phyloP scores from a whole-genome alignment of 805 yeast species.

The Kuraishia floccosa region DNA sequence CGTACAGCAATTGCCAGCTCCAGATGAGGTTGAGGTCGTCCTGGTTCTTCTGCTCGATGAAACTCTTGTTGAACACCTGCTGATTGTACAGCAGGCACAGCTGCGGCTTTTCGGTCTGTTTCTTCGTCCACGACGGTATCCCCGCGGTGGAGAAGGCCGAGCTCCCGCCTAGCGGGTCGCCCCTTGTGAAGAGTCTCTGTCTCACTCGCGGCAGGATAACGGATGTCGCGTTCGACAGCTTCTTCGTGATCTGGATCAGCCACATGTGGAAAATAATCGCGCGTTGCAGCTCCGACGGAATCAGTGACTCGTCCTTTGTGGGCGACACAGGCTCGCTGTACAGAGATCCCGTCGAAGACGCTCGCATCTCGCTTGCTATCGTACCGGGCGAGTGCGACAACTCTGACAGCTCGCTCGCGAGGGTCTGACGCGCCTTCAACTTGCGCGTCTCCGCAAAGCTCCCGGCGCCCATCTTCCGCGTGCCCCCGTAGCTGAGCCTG shows the following conservation, averaged over 20 bases:
- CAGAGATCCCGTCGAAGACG: too few species aligned
- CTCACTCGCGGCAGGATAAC: conserved; percentile 2
- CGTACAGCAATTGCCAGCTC: conserved; percentile 20
- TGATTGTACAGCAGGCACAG: conserved; percentile 2
- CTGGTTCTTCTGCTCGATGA: neutral
- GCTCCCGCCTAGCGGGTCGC: neutral
- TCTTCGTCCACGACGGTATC: neutral
- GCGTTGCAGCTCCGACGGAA: conserved; percentile 11
- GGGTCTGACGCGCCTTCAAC: too few species aligned
- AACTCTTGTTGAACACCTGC: neutral
- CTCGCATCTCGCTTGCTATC: too few species aligned
- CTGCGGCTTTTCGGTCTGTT: conserved; percentile 3
- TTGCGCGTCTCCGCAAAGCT: too few species aligned
- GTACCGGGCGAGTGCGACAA: too few species aligned
- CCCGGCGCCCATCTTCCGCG: too few species aligned
- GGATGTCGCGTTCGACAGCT: conserved; percentile 9
- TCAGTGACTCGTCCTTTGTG: too few species aligned
- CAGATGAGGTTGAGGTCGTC: conserved; percentile 13
- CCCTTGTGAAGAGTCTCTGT: neutral
- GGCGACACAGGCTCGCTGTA: too few species aligned
- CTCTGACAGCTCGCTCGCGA: too few species aligned
- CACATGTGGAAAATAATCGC: conserved; percentile 15
- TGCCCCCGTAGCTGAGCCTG: too few species aligned
- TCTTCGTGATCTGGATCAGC: conserved; percentile 16
- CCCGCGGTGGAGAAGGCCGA: neutral